Percentiles rank a stretch among this genome's conserved stretches.
Conservation (phyloP, 176 grass and related monocot genomes). For the bread wheat (Triticum aestivum) region IWGSC_CS_RefSeq_v2.1 NC_057802.1:40333170-40333669, state of each 20-base stretch:
- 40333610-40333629: constrained; percentile 41
- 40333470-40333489: constrained; percentile 37
- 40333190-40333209: constrained; percentile 77
- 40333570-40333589: neutral
- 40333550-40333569: neutral
- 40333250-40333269: neutral
- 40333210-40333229: neutral
- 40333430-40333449: constrained; percentile 81
- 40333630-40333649: constrained; percentile 18
- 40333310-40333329: neutral
- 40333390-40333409: neutral
- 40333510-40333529: constrained; percentile 52
- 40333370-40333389: neutral
- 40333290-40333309: constrained; percentile 11
- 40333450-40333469: constrained; percentile 61
- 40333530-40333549: neutral
- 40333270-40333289: neutral
- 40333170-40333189: constrained; percentile 70
- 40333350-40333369: neutral
- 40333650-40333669: neutral
- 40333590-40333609: constrained; percentile 30
- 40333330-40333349: too few relatives aligned
- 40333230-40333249: constrained; percentile 14
- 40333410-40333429: constrained; percentile 72
- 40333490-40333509: constrained; percentile 37